Conservation (phyloP, 140 eudicot species). For the Bidens hawaiensis region DNA sequence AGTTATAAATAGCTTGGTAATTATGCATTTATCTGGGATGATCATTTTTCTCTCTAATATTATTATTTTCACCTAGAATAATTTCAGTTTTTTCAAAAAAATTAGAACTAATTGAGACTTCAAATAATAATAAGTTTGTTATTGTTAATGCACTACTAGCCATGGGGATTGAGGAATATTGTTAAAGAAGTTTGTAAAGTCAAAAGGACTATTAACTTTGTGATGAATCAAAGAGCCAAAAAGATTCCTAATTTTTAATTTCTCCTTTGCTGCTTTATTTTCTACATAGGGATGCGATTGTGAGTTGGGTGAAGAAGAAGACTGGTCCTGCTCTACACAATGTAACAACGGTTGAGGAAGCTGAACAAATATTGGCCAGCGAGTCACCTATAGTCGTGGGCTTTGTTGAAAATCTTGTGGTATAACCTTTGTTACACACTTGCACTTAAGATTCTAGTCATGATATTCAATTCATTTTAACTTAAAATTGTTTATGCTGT, state of each 20-base stretch:
- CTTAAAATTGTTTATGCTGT: not conserved
- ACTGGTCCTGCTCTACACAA: constrained; percentile 59
- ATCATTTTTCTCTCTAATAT: not conserved
- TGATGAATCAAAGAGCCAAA: not conserved
- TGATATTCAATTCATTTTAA: not conserved
- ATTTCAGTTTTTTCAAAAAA: not conserved
- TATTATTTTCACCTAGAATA: not conserved
- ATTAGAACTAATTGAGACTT: not conserved
- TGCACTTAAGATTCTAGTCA: not conserved
- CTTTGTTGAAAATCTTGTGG: constrained; percentile 52
- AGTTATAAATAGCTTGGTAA: not conserved
- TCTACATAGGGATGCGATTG: constrained; percentile 61
- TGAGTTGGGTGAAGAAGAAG: constrained; percentile 83
- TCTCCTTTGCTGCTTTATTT: constrained; percentile 1
- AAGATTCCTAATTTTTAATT: constrained; percentile 1
- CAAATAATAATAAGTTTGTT: no score
- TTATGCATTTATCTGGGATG: not conserved
- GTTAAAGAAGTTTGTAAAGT: not conserved
- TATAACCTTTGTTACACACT: constrained; percentile 28
- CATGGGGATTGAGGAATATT: not conserved
- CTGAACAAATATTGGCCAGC: constrained; percentile 44
- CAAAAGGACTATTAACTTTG: not conserved
- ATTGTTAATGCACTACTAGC: not conserved
- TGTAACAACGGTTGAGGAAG: constrained; percentile 56
- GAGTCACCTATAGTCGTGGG: constrained; percentile 64